Evolutionary conservation across 768 basidiomycete genomes (phyloP).

Genomic region (Stropharia rugosoannulata): DNA sequence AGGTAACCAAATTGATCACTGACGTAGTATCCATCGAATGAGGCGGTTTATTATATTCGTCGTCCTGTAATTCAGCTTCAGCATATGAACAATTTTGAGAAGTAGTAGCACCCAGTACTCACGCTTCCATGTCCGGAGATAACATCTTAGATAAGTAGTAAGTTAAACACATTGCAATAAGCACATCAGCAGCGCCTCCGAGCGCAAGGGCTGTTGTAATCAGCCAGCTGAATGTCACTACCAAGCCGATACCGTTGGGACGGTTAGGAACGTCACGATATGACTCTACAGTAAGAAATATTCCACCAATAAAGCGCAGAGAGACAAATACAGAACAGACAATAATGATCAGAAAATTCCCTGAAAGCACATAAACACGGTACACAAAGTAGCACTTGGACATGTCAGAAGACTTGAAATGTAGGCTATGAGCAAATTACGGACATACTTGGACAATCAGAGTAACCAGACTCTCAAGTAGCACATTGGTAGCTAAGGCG

Average conservation of each 20-base stretch:
- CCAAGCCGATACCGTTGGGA: conserved; percentile 8
- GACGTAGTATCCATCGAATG: conserved; percentile 15
- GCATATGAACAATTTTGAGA: not conserved
- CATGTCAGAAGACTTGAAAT: not conserved
- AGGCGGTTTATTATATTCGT: conserved; percentile 14
- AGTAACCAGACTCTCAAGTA: conserved; percentile 13
- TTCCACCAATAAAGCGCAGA: conserved; percentile 9
- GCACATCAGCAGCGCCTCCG: conserved; percentile 11
- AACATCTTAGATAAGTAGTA: conserved; percentile 12
- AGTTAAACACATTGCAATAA: conserved; percentile 15
- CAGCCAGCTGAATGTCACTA: conserved; percentile 10
- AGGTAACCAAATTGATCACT: not conserved
- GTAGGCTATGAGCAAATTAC: not conserved
- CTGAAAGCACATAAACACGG: conserved; percentile 11
- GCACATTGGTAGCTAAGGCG: conserved; percentile 9
- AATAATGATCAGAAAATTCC: not conserved
- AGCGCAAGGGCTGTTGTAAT: conserved; percentile 11
- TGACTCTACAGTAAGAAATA: conserved; percentile 3
- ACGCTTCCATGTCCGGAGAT: conserved; percentile 12
- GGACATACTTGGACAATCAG: conserved; percentile 12
- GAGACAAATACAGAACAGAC: conserved; percentile 1
- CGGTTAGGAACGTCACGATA: conserved; percentile 13
- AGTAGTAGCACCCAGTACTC: not conserved
- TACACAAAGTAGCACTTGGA: conserved; percentile 13
- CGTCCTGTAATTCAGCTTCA: conserved; percentile 4